Percentiles rank a stretch among this genome's conserved stretches.
Conservation (phyloP, 2,329 filamentous ascomycete genomes). For the Paecilomyces dactylethromorphus region DNA sequence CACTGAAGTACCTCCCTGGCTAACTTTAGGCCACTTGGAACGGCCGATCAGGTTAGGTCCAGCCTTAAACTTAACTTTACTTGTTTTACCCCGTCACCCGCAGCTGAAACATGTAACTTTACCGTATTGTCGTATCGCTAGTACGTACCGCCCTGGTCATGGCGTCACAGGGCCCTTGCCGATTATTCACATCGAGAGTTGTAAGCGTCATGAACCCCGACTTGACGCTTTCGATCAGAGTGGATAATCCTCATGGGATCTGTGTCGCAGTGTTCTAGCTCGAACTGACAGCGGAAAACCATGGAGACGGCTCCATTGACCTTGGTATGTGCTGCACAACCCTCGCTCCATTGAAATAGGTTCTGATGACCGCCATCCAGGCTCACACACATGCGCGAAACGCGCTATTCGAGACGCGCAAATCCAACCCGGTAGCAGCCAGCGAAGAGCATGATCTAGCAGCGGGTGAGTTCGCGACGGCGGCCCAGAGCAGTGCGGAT, state of each 20-base stretch:
- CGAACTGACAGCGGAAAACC: neutral
- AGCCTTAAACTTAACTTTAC: neutral
- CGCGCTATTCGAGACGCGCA: slow-evolving; percentile 65
- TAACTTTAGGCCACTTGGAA: neutral
- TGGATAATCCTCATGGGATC: neutral
- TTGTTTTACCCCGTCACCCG: neutral
- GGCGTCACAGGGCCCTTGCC: neutral
- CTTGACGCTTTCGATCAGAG: neutral
- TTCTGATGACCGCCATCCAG: slow-evolving; percentile 34
- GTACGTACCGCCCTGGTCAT: neutral
- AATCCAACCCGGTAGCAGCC: slow-evolving; percentile 67
- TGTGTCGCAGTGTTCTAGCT: neutral
- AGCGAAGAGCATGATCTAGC: slow-evolving; percentile 83
- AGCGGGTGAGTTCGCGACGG: slow-evolving; percentile 80
- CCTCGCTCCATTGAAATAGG: neutral
- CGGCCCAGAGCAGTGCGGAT: slow-evolving; percentile 64
- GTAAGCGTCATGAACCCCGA: neutral
- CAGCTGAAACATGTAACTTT: neutral
- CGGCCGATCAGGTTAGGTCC: neutral
- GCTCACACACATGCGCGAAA: slow-evolving; percentile 86
- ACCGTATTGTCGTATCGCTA: neutral
- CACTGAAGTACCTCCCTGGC: neutral
- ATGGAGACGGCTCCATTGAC: slow-evolving; percentile 68
- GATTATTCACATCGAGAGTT: neutral
- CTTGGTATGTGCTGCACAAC: slow-evolving; percentile 43